Base-by-base conservation (phyloP, 768 basidiomycete genomes). In the Rhodotorula sphaerocarpa region DNA sequence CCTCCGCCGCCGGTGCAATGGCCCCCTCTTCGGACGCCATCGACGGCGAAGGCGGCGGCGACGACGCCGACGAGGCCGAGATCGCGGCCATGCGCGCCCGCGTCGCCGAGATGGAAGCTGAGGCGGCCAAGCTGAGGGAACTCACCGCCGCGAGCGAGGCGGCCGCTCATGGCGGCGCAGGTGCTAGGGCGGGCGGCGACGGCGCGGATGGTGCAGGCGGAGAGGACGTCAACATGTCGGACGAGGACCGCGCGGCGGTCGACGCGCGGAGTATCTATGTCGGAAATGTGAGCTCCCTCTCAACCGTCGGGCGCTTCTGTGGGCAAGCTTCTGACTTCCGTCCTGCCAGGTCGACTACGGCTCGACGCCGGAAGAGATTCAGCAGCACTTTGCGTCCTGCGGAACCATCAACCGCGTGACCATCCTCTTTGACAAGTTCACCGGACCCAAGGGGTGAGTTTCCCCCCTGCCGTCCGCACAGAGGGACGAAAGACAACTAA, bases 351-450 rank as follows among this genome's bases (percentile, higher is more conserved):
- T 99, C 60, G 95, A 99, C 79, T 99, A 97, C 75, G 81, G 84
- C 56, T 87, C 93, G 16, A 95, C 95, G 21, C 95, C 95, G 23
- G 95, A 97, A 77, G 95, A 99, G 75, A 91, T 99, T 53, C 95
- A 97, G 78, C 84, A 81, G 23, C 93, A 97, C 75, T 99, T 99
- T 78, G 88, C 91, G 75, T 86, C 92, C 21, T 97, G 92, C 73
- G 95, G 95, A 10, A 90, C 88, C 21, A 99, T 99, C 77, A 99
- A 99, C 78, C 84, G 95, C 71, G 91, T 99, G 46, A 99, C 95
- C 1, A 99, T 99, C 73, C 84, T 99, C 33, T 97, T 93, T 76
- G 95, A 99, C 82, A 97, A 97, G 79, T 97, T 93, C 77, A 97
- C 93, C 28, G 95, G 95, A 78, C 93, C 95, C 50, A 96, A 96